Evolutionary conservation across 495 filamentous ascomycete species (phyloP).

Genomic region (Daldinia vernicosa): DNA sequence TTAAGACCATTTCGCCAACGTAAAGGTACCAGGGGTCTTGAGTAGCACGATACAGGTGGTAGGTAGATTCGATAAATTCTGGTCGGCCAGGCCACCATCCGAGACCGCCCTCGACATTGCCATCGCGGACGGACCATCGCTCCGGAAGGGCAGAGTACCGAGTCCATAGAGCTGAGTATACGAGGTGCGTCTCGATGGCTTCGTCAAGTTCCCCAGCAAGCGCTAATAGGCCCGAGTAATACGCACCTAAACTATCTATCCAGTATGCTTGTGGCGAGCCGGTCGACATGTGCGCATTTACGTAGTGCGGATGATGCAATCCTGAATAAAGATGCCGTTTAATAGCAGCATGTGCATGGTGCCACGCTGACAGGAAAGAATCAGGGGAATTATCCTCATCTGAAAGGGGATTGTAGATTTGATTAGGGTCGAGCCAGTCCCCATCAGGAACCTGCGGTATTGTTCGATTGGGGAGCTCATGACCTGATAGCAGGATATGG

Average conservation of each 20-base stretch:
- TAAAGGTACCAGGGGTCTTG: slow-evolving; percentile 95
- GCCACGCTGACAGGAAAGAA: slow-evolving; percentile 84
- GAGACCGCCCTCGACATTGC: slow-evolving; percentile 84
- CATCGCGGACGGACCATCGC: slow-evolving; percentile 88
- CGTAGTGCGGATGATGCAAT: slow-evolving; percentile 82
- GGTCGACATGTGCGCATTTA: slow-evolving; percentile 87
- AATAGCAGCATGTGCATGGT: slow-evolving; percentile 82
- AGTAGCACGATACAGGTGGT: slow-evolving; percentile 92
- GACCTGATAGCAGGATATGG: slow-evolving; percentile 83
- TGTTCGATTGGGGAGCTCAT: slow-evolving; percentile 62
- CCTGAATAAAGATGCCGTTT: slow-evolving; percentile 85
- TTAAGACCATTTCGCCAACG: slow-evolving; percentile 92
- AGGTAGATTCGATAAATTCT: slow-evolving; percentile 96
- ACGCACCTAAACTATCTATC: slow-evolving; percentile 95
- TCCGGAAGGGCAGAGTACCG: slow-evolving; percentile 92
- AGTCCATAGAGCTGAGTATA: slow-evolving; percentile 93
- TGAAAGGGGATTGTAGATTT: slow-evolving; percentile 65
- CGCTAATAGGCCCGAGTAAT: slow-evolving; percentile 91
- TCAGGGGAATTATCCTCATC: slow-evolving; percentile 75
- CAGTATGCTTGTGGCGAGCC: slow-evolving; percentile 82
- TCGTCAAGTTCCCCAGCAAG: slow-evolving; percentile 89
- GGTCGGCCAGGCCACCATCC: slow-evolving; percentile 95
- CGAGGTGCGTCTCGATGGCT: slow-evolving; percentile 84
- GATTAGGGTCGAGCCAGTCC: slow-evolving; percentile 63
- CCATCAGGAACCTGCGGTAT: slow-evolving; percentile 41